These are phyloP conservation scores for Pestalotiopsis sp. DNA, from an alignment of 2,329 filamentous ascomycete species.

Conservation along the genomic window DNA sequence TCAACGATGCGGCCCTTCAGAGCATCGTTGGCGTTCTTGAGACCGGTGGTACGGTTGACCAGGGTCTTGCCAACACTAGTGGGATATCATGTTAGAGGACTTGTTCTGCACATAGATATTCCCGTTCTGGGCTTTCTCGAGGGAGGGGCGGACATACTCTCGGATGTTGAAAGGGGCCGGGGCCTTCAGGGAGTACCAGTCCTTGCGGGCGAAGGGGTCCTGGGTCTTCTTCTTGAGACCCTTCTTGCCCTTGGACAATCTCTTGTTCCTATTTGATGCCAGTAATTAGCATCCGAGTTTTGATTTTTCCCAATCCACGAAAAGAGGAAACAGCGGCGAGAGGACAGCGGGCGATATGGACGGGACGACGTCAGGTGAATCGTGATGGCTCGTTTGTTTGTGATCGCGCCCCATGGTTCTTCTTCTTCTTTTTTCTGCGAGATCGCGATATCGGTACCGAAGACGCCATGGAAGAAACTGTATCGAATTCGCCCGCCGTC, in stretches of 20 bases:
- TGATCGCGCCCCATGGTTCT: constrained; percentile 7
- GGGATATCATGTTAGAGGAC: constrained; percentile 26
- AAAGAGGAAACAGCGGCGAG: background rate
- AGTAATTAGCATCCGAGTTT: constrained; percentile 27
- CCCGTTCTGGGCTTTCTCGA: background rate
- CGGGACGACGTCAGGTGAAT: background rate
- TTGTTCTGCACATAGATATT: constrained; percentile 1
- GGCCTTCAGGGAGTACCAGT: constrained; percentile 99
- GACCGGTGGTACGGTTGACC: constrained; percentile 98
- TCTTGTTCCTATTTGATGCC: constrained; percentile 81
- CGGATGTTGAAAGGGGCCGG: constrained; percentile 93
- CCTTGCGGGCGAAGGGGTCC: constrained; percentile 98
- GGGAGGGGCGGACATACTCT: constrained; percentile 71
- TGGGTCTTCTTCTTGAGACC: constrained; percentile 99
- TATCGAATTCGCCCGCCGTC: background rate
- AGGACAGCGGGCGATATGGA: background rate
- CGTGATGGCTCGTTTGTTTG: background rate
- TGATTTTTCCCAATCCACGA: constrained; percentile 2
- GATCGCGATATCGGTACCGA: constrained; percentile 1
- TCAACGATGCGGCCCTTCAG: constrained; percentile 99
- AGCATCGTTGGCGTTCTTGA: constrained; percentile 99
- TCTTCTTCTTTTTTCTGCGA: background rate
- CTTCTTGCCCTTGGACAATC: constrained; percentile 99
- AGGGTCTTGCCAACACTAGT: constrained; percentile 98
- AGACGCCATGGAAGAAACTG: background rate